Base-by-base conservation (phyloP, 768 basidiomycete genomes). In the Tephrocybe sp. region DNA sequence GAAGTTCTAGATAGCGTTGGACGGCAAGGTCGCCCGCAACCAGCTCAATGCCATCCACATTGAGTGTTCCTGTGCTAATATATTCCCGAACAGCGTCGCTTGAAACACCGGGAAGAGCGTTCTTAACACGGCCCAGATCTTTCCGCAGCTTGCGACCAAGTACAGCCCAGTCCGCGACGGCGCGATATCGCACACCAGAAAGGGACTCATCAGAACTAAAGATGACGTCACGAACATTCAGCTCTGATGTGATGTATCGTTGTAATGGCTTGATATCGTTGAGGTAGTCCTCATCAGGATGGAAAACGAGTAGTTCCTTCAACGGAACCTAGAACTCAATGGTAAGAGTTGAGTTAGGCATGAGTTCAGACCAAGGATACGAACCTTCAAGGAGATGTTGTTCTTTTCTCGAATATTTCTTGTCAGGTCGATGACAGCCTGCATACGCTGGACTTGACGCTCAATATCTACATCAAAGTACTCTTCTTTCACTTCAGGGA, bases 401-500 rank as follows among this genome's bases (percentile, higher is more conserved):
- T 91, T 83, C 60, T 80, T 82, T 65, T 98, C 94, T 41, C 97
- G 88, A 56, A 98, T 79, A 59, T 85, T 85, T 54, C 97, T 82
- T 5, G 88, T 85, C 56, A 99, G 75, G 45, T 98, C 93, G 57
- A 98, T 98, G 65, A 99, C 87, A 10, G 86, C 79, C 67, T 96
- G 94, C 88, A 99, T 93, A 9, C 94, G 83, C 68, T 88, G 81
- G 19, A 98, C 92, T 71, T 97, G 89, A 42, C 95, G 84, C 71
- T 98, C 94, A 60, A 98, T 94, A 60, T 85, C 86, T 16, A 74
- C 82, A 67, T 99, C 92, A 65, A 97, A 93, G 74, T 98, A 98
- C 56, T 95, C 93, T 59, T 90, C 85, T 65, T 93, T 94, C 45
- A 93, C 87, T 35, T 87, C 80, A 0, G 97, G 97, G 85, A 97